A percentile compares a stretch with the other conserved stretches of the same genome.
These are phyloP conservation scores for Dictyostelium brefeldianum DNA, from an alignment of 78 protist genomes.

Conservation along the genomic window DNA sequence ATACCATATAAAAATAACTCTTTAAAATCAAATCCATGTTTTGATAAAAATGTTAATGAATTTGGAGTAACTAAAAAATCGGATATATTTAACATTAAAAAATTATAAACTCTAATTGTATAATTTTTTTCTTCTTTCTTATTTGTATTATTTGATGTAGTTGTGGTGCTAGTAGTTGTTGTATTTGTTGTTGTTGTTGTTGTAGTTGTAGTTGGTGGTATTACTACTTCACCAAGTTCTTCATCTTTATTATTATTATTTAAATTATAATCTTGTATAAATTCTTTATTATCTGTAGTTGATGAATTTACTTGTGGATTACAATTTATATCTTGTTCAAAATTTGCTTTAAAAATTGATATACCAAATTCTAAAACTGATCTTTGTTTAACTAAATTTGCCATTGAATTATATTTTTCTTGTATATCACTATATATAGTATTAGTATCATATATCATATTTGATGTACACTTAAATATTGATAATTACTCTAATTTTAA, in stretches of 20 bases:
- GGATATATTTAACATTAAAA: conserved; percentile 2
- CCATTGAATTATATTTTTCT: conserved; percentile 37
- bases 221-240: background rate
- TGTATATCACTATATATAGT: conserved; percentile 19
- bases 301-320: background rate
- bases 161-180: background rate
- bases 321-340: background rate
- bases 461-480: background rate
- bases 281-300: background rate
- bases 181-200: too few relatives aligned
- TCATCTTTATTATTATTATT: background rate
- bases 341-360: conserved; percentile 21
- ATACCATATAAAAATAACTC: conserved; percentile 54
- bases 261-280: conserved; percentile 1
- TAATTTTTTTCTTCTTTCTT: background rate
- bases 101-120: conserved; percentile 40
- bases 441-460: background rate
- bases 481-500: conserved; percentile 31
- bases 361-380: conserved; percentile 58
- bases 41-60: conserved; percentile 37
- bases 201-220: conserved; percentile 2
- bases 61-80: conserved; percentile 41
- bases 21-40: conserved; percentile 70
- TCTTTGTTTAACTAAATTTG: conserved; percentile 18
- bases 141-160: background rate